Evolutionary conservation across 2,329 filamentous ascomycete species (phyloP).

Genomic region (Penicillium aurantiogriseum): DNA sequence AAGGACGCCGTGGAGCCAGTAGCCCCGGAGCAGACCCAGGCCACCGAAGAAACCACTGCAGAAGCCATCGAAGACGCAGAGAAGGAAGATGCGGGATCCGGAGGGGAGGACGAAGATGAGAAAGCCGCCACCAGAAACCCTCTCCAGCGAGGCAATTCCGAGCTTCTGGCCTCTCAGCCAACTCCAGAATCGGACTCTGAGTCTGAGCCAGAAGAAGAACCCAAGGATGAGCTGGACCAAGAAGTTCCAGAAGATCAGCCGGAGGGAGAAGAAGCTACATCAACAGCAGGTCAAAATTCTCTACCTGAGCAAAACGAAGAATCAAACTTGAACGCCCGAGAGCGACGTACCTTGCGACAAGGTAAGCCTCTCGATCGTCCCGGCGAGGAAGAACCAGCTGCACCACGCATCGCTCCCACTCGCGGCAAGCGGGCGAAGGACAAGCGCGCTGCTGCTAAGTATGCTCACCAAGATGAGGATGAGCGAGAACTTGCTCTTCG

Average conservation of each 20-base stretch:
- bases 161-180: constrained; percentile 1
- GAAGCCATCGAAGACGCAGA: neutral
- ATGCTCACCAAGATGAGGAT: constrained; percentile 91
- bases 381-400: constrained; percentile 17
- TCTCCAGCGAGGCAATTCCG: constrained; percentile 20
- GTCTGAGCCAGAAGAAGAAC: constrained; percentile 28
- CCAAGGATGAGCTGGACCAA: constrained; percentile 3
- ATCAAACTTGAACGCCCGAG: constrained; percentile 42
- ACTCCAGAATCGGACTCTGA: constrained; percentile 8
- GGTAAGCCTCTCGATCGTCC: constrained; percentile 28
- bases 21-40: constrained; percentile 15
- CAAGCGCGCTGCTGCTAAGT: constrained; percentile 85
- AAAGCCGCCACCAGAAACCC: constrained; percentile 18
- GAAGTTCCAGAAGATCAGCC: neutral
- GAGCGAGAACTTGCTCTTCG: constrained; percentile 80
- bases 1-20: constrained; percentile 20
- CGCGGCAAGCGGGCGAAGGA: constrained; percentile 78
- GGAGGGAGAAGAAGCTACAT: constrained; percentile 18
- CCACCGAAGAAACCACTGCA: constrained; percentile 20
- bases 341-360: constrained; percentile 41
- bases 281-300: constrained; percentile 25
- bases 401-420: constrained; percentile 32
- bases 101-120: constrained; percentile 27
- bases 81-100: constrained; percentile 11
- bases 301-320: constrained; percentile 23